A percentile compares a stretch with the other conserved stretches of the same genome.
Evolutionary conservation across 129 eudicot genomes (phyloP).

Genomic region (Solidago caesia): DNA sequence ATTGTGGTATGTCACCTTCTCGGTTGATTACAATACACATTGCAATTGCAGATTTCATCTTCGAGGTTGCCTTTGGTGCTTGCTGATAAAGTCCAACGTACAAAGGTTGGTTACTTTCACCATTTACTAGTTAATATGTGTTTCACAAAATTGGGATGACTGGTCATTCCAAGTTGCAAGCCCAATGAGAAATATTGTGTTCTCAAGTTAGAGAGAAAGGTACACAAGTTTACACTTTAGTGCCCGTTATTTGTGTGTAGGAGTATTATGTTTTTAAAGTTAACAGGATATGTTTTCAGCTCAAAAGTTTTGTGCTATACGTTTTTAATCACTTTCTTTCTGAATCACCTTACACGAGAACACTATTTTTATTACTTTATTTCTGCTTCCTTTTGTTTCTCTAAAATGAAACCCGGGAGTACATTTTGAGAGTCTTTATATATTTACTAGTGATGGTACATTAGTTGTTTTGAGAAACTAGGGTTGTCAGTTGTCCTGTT

Average conservation of each 20-base stretch:
- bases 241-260: too few species aligned
- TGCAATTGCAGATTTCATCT: slow-evolving; percentile 62
- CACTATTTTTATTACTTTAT: too few species aligned
- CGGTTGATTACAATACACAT: slow-evolving; percentile 14
- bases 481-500: background rate
- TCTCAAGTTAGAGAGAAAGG: too few species aligned
- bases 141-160: slow-evolving; percentile 11
- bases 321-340: too few species aligned
- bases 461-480: background rate
- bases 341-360: too few species aligned
- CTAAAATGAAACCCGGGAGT: background rate
- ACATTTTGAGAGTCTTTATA: background rate
- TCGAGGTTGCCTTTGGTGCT: slow-evolving; percentile 80
- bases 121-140: slow-evolving; percentile 1
- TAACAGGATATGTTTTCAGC: too few species aligned
- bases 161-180: slow-evolving; percentile 3
- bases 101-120: slow-evolving; percentile 53
- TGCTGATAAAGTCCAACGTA: slow-evolving; percentile 79
- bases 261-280: too few species aligned
- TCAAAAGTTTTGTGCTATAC: too few species aligned
- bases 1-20: slow-evolving; percentile 7
- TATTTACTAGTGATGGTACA: background rate
- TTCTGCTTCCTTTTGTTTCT: too few species aligned
- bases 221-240: too few species aligned
- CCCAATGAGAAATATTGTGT: background rate